Base-by-base conservation (phyloP, 2,329 filamentous ascomycete species). In the Pezicula radicicola region DNA sequence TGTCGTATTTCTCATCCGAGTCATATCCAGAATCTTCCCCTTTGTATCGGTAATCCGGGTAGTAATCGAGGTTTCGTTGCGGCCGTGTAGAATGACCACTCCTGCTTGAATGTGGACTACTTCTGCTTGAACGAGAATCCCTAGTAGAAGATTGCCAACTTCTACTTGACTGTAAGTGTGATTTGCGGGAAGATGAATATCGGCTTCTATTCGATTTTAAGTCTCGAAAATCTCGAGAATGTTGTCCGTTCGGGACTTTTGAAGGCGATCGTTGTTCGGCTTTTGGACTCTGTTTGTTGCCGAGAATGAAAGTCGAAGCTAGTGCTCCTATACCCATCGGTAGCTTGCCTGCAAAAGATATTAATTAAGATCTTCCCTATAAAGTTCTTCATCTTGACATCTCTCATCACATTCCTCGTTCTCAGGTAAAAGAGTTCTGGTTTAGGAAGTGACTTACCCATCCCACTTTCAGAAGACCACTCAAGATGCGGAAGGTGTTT, bases 401-500 rank as follows among this genome's bases (percentile, higher is more conserved):
- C 19, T 10, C 12, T 16, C 6, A 10, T 25, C 19, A n/a, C 10
- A 13, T 18, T 6, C 15, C 16, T 28, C 27, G 12, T 12, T 15
- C 19, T 28, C 21, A 21, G 21, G 21, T 21, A 21, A 21, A 21
- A 21, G 21, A 5, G 21, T 21, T 21, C 21, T 21, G 21, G 21
- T 21, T 21, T 5, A 21, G 3, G 8, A 30, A 28, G 12, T 28
- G 5, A 46, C 37, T 28, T 41, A 51, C 44, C 45, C 30, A 51
- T 41, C 13, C 52, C 52, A 9, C 19, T 41, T 18, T 48, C 44
- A 8, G 52, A 54, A 35, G 36, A 44, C 48, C 52, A 54, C 9
- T 51, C 52, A 18, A 54, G 18, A 46, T 54, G 52, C 18, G 52
- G 52, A 27, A 54, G 30, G 45, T 48, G 39, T 46, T 54, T 54